Conservation (phyloP, 2,329 filamentous ascomycete species). For the Pseudogymnoascus sp. region DNA sequence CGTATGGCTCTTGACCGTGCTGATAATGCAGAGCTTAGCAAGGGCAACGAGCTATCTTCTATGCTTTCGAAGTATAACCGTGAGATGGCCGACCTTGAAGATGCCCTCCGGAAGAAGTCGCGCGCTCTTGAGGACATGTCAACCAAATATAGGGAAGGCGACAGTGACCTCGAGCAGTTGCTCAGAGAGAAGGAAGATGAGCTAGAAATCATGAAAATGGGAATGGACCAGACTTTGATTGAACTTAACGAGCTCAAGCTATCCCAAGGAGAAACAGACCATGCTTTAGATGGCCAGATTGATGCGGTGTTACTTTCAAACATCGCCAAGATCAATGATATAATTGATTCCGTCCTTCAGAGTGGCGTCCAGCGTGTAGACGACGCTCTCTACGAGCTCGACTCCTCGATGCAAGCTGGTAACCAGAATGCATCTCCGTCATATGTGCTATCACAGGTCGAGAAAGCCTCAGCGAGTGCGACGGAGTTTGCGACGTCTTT, state of each 20-base stretch:
- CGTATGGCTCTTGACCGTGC: constrained; percentile 85
- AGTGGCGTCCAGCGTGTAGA: constrained; percentile 89
- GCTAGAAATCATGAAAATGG: constrained; percentile 94
- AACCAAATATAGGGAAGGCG: constrained; percentile 68
- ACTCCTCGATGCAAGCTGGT: constrained; percentile 95
- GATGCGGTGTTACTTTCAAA: constrained; percentile 82
- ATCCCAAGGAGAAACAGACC: constrained; percentile 67
- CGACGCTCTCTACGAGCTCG: constrained; percentile 91
- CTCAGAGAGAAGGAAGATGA: constrained; percentile 95
- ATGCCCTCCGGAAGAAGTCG: constrained; percentile 81
- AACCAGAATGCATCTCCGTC: constrained; percentile 96
- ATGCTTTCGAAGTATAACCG: constrained; percentile 95
- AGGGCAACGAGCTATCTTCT: constrained; percentile 89
- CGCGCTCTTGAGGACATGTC: constrained; percentile 78
- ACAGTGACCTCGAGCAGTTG: constrained; percentile 75
- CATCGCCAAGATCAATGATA: constrained; percentile 88
- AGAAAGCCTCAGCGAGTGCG: constrained; percentile 88
- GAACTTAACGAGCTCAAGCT: constrained; percentile 83
- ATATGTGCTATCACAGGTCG: constrained; percentile 92
- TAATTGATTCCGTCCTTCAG: constrained; percentile 94
- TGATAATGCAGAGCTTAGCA: constrained; percentile 85
- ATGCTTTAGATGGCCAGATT: constrained; percentile 80
- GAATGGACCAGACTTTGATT: constrained; percentile 91
- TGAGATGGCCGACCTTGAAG: constrained; percentile 93
- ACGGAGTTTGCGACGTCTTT: constrained; percentile 98